Conservation (phyloP, 2,329 filamentous ascomycete genomes). For the Hypomyces rosellus region DNA sequence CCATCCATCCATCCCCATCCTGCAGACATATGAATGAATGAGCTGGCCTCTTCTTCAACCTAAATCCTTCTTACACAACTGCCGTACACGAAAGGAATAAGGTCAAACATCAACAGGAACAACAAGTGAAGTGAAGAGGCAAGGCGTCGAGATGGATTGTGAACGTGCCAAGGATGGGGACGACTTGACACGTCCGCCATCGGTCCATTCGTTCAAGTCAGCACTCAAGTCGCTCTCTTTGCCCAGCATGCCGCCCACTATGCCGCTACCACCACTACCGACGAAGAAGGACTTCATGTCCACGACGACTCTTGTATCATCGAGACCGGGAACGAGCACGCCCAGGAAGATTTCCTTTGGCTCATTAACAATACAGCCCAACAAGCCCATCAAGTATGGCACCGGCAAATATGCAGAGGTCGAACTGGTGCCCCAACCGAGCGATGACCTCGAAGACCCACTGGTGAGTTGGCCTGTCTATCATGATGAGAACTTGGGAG, state of each 20-base stretch:
- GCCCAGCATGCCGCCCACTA: conserved; percentile 7
- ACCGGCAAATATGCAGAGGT: conserved; percentile 35
- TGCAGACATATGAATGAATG: background rate
- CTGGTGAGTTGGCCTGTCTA: conserved; percentile 35
- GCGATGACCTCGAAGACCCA: conserved; percentile 47
- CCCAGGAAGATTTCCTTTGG: conserved; percentile 11
- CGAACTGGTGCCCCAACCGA: conserved; percentile 50
- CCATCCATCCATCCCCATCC: background rate
- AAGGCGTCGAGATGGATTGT: conserved; percentile 8
- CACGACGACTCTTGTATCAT: background rate
- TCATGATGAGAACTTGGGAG: too few relatives aligned
- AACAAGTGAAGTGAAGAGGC: background rate
- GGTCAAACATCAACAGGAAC: background rate
- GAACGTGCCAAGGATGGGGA: background rate
- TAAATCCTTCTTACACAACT: background rate
- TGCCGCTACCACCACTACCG: conserved; percentile 8
- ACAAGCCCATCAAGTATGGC: conserved; percentile 41
- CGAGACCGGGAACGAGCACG: conserved; percentile 3
- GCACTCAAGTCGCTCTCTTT: conserved; percentile 4
- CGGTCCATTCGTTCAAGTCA: conserved; percentile 9
- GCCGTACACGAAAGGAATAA: background rate
- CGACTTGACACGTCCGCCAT: conserved; percentile 6
- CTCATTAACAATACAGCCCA: conserved; percentile 11
- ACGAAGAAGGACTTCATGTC: background rate
- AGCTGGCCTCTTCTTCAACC: conserved; percentile 8